Evolutionary conservation across 2,329 filamentous ascomycete species (phyloP).

Genomic region (Colletotrichum tropicale): DNA sequence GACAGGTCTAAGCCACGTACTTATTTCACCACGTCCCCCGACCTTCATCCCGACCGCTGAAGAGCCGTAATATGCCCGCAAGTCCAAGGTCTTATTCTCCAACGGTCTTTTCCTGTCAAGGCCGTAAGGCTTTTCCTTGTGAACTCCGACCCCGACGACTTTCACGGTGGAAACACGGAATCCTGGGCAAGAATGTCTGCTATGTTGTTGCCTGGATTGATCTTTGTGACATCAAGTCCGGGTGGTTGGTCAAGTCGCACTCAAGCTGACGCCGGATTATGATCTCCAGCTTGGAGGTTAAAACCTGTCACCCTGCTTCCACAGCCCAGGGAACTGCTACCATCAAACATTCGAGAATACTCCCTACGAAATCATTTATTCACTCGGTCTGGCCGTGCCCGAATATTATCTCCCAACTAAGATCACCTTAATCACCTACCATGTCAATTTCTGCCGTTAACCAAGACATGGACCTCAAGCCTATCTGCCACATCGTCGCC

Average conservation of each 20-base stretch:
- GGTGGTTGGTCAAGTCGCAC: neutral
- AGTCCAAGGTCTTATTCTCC: neutral
- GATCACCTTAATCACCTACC: neutral
- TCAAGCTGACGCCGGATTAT: neutral
- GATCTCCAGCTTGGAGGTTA: neutral
- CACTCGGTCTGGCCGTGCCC: neutral
- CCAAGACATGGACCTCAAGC: neutral
- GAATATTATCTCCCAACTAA: neutral
- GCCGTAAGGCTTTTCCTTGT: neutral
- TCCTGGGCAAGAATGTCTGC: neutral
- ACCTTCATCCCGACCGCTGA: slow-evolving; percentile 22
- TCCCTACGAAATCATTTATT: neutral
- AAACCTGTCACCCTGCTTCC: neutral
- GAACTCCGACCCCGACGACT: neutral
- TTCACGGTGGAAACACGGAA: neutral
- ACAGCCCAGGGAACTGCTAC: neutral
- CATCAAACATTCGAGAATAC: neutral
- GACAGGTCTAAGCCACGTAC: neutral
- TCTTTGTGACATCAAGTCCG: neutral
- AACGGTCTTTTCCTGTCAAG: neutral
- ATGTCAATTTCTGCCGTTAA: neutral
- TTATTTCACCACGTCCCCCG: neutral
- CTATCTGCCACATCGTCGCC: neutral
- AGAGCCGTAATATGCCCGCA: neutral
- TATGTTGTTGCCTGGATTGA: neutral